Evolutionary conservation across 306 rosid genomes (phyloP), one percentile per base, ranked within the genome.

Genomic region (Astragalus glycyphyllos): DNA sequence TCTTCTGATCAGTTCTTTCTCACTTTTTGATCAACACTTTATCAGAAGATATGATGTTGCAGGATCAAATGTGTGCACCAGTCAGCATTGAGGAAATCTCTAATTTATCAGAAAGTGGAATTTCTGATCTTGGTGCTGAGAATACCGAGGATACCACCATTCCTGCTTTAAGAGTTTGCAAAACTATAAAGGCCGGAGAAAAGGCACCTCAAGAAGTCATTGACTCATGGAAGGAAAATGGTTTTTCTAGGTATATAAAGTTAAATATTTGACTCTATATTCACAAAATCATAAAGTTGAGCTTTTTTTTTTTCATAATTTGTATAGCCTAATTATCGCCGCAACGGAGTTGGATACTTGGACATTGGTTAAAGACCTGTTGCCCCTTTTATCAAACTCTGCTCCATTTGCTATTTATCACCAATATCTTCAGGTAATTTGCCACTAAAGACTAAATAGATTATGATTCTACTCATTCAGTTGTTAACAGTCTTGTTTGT

Each of bases 361-460:
- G 96, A 34, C 73, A 53, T 56, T 89, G 73, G 85, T 84, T 57
- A 83, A 74, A 77, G 89, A 89, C 68, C 78, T 89, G 45, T 70
- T 89, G 76, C 97, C 97, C 14, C 95, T 87, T 54, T 44, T 90
- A 50, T 76, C 98, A 48, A 87, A 86, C 81, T 94, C 98, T 29
- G 97, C 96, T 65, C 92, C 98, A n/a, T 90, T 94, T 86, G 92
- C 89, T 16, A 89, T 90, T 73, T 94, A 89, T 85, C 98, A 94
- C 74, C 98, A 90, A 75, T 89, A 85, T 83, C 87, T 90, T 81
- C 94, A 94, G 97, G 98, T 94, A 61, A 65, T 62, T 84, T 47
- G 35, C 57, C 45, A 7, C 9, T 53, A 17, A 50, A 16, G 46
- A 20, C 17, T 20, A 42, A 8, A 60, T 35, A 23, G 47, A 29